phyloP scores from a whole-genome alignment of 1,284 basidiomycete species.

The Cerrena zonata region DNA sequence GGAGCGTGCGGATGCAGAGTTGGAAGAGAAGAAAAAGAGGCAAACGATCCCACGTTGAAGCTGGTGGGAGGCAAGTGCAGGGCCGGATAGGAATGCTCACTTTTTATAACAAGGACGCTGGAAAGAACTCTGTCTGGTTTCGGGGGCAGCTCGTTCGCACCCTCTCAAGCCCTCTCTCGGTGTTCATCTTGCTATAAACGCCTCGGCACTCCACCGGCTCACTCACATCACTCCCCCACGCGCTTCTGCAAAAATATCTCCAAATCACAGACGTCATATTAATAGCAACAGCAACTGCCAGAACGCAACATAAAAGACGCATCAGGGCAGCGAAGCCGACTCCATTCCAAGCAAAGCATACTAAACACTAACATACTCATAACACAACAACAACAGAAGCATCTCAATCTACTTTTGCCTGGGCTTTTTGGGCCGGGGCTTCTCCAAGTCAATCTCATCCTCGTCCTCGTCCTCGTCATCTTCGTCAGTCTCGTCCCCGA shows the following conservation, averaged over 20 bases:
- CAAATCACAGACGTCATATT: slow-evolving; percentile 3
- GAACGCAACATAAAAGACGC: too few species aligned
- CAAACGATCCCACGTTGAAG: not conserved
- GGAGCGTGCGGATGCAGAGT: slow-evolving; percentile 9
- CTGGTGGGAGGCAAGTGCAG: not conserved
- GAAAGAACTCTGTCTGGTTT: too few species aligned
- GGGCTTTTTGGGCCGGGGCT: slow-evolving; percentile 68
- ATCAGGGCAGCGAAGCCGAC: too few species aligned
- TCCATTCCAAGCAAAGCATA: too few species aligned
- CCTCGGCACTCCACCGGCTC: not conserved
- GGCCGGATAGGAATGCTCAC: too few species aligned
- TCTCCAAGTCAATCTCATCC: slow-evolving; percentile 78
- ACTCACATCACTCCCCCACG: not conserved
- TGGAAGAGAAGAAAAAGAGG: not conserved
- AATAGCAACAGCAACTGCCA: not conserved
- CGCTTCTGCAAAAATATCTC: slow-evolving; percentile 1
- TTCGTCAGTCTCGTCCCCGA: slow-evolving; percentile 60
- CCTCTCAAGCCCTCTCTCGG: not conserved
- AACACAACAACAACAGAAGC: too few species aligned
- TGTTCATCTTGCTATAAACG: not conserved
- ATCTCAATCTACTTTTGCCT: slow-evolving; percentile 43
- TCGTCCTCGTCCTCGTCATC: slow-evolving; percentile 68
- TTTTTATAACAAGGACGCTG: too few species aligned
- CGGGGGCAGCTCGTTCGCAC: not conserved
- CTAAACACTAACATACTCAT: too few species aligned